phyloP scores from a whole-genome alignment of 768 basidiomycete genomes.

The Auricularia heimuer region DNA sequence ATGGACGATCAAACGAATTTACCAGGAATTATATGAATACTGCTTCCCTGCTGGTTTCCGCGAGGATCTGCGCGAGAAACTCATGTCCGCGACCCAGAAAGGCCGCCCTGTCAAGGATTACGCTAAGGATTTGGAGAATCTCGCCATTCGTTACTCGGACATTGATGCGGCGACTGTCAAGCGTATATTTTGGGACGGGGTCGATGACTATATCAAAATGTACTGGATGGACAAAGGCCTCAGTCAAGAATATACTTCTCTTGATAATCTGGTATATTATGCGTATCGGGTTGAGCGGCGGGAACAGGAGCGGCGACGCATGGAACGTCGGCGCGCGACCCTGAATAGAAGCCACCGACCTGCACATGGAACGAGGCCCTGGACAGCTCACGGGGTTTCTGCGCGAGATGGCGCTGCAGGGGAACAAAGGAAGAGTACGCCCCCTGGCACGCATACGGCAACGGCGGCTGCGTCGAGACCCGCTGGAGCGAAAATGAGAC shows the following conservation, averaged over 20 bases:
- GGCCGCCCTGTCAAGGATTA: slow-evolving; percentile 22
- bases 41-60: slow-evolving; percentile 27
- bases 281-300: not conserved
- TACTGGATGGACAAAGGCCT: slow-evolving; percentile 23
- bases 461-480: not conserved
- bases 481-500: not conserved
- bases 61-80: slow-evolving; percentile 17
- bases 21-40: slow-evolving; percentile 25
- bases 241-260: slow-evolving; percentile 17
- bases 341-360: not conserved
- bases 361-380: not conserved
- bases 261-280: slow-evolving; percentile 17
- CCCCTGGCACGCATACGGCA: not conserved
- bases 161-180: slow-evolving; percentile 20
- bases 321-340: slow-evolving; percentile 18
- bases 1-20: slow-evolving; percentile 24
- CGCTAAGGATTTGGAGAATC: slow-evolving; percentile 25
- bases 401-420: not conserved
- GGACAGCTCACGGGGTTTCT: not conserved
- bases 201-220: slow-evolving; percentile 17
- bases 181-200: slow-evolving; percentile 26
- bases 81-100: slow-evolving; percentile 17
- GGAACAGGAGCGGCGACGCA: not conserved
- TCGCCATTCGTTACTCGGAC: slow-evolving; percentile 25
- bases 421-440: not conserved